phyloP scores from a whole-genome alignment of 2,329 filamentous ascomycete species.

The Phialophora macrospora region DNA sequence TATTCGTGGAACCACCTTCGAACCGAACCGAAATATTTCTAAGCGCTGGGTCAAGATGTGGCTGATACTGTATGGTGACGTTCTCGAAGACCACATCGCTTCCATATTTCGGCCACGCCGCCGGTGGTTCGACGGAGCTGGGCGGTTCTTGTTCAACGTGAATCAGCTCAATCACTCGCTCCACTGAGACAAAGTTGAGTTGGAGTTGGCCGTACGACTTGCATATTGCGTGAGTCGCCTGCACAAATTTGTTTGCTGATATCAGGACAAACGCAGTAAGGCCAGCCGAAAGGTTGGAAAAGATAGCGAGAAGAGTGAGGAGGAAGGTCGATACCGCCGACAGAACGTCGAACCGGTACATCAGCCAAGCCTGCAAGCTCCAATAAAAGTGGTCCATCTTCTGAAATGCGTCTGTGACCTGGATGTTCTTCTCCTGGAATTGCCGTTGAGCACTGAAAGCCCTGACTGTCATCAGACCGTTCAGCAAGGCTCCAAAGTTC shows the following conservation, averaged over 20 bases:
- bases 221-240: constrained; percentile 74
- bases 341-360: constrained; percentile 74
- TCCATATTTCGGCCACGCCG: constrained; percentile 73
- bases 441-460: constrained; percentile 78
- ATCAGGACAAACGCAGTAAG: constrained; percentile 83
- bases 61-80: constrained; percentile 79
- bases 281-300: constrained; percentile 74
- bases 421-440: constrained; percentile 79
- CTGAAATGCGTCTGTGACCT: constrained; percentile 84
- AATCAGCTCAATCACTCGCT: constrained; percentile 81
- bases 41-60: constrained; percentile 75
- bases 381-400: constrained; percentile 97
- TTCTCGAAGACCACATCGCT: constrained; percentile 77
- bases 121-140: constrained; percentile 71
- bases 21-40: constrained; percentile 72
- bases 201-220: constrained; percentile 81
- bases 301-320: constrained; percentile 75
- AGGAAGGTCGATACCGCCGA: constrained; percentile 75
- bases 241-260: constrained; percentile 67
- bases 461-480: constrained; percentile 83
- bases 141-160: constrained; percentile 75
- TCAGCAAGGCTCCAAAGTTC: constrained; percentile 86
- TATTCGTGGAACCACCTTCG: constrained; percentile 76
- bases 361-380: constrained; percentile 83
- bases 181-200: constrained; percentile 90